Evolutionary conservation across 805 yeast genomes (phyloP), one percentile per base, ranked within the genome.

Genomic region (Pichia manshurica): DNA sequence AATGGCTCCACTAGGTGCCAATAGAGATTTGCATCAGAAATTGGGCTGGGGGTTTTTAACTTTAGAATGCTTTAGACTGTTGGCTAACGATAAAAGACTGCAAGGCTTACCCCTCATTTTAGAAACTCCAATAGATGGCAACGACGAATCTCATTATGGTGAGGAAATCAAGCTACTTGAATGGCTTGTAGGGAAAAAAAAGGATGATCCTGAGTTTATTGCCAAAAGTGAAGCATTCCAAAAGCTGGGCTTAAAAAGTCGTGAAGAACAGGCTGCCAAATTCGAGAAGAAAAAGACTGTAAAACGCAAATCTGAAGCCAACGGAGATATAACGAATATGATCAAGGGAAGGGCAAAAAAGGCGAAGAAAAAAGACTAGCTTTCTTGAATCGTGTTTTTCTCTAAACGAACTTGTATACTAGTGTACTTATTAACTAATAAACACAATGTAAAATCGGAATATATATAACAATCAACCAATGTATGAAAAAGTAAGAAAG

Each of bases 11-110:
- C 64, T 87, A 38, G 93, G 84, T 2, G 89, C 96, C 21, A 87
- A 87, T 57, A 75, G 95, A 53, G 99, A 93, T 64, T 74, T 91
- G 46, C 99, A 93, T 63, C 96, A 93, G 62, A 79, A 81, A 50
- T 67, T 93, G 34, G 99, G 99, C 1, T 72, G 78, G 54, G 99
- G 99, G 0, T 93, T 87, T 58, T 60, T 93, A 40, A 96, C 96
- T 0, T 70, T 93, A 40, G 96, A 91, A 55, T 79, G 83, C 13
- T 93, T 93, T 64, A 70, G 96, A 54, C 66, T 81, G 22, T 66
- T 91, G 44, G 87, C 95, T 53, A 88, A 89, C 63, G 78, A 78
- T 46, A 65, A 71, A 1, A 72, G 80, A 44, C 70, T 91, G 22
- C 68, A 75, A 43, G 72, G 72, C 7, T 74, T 91, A 1, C 98